Conservation (phyloP, 78 protist genomes). For the Dictyostelium intermedium region DNA sequence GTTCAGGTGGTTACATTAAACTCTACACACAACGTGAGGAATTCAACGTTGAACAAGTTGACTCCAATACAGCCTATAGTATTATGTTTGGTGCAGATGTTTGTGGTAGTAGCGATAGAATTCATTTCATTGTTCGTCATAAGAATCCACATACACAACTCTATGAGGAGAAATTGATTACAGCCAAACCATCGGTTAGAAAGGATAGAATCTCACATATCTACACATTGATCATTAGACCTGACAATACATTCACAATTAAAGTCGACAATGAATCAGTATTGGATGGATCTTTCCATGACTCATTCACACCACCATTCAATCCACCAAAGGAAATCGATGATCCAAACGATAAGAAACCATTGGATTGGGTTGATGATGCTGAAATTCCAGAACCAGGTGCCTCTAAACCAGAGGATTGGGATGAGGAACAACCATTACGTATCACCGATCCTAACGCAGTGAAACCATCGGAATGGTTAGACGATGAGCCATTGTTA, state of each 20-base stretch:
- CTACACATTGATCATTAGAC: conserved; percentile 95
- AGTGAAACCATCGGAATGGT: conserved; percentile 97
- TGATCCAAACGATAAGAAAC: conserved; percentile 93
- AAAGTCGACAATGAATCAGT: conserved; percentile 86
- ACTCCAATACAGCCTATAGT: conserved; percentile 88
- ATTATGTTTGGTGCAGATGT: conserved; percentile 98
- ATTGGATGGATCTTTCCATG: conserved; percentile 86
- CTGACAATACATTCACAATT: conserved; percentile 95
- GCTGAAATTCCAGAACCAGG: conserved; percentile 79
- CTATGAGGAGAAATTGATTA: conserved; percentile 80
- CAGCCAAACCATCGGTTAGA: conserved; percentile 33
- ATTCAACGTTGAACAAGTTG: conserved; percentile 58
- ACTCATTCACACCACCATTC: conserved; percentile 86
- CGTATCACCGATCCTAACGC: conserved; percentile 91
- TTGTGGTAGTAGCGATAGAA: conserved; percentile 89
- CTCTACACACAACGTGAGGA: conserved; percentile 64
- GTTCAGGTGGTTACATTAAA: conserved; percentile 97
- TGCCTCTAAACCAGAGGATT: conserved; percentile 93
- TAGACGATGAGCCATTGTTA: conserved; percentile 90
- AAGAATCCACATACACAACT: conserved; percentile 74
- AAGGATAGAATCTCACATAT: conserved; percentile 94
- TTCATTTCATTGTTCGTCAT: conserved; percentile 93
- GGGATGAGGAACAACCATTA: conserved; percentile 90
- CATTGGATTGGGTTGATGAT: conserved; percentile 97
- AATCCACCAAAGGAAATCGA: conserved; percentile 89